These are phyloP conservation scores for Mycena albidolilacea DNA, from an alignment of 768 basidiomycete species.

Conservation along the genomic window DNA sequence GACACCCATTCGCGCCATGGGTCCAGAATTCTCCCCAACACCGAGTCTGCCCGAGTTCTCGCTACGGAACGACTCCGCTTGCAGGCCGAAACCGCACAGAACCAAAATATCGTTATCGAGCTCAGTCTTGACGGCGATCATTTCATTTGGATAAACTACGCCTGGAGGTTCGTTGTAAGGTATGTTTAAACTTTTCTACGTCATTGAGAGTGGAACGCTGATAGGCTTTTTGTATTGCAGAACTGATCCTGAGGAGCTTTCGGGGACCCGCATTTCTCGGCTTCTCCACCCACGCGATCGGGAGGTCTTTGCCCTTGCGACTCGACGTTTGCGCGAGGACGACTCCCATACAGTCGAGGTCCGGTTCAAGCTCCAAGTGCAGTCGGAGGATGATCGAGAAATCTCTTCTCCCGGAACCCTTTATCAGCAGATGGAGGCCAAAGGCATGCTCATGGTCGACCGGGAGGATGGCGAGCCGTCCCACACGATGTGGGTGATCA, in stretches of 20 bases:
- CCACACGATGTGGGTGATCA: conserved; percentile 99
- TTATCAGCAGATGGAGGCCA: conserved; percentile 94
- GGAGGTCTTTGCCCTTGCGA: conserved; percentile 89
- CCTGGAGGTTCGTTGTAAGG: conserved; percentile 95
- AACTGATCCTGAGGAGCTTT: conserved; percentile 83
- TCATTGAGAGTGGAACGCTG: conserved; percentile 24
- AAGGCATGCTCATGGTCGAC: conserved; percentile 99
- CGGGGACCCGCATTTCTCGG: conserved; percentile 86
- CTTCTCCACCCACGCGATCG: conserved; percentile 86
- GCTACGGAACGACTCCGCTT: conserved; percentile 90
- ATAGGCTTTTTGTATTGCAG: conserved; percentile 59
- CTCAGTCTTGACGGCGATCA: conserved; percentile 94
- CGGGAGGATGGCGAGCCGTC: conserved; percentile 89
- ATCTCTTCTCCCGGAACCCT: conserved; percentile 63
- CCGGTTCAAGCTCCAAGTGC: conserved; percentile 87
- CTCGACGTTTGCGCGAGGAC: conserved; percentile 86
- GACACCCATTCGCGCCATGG: conserved; percentile 52
- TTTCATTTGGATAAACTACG: conserved; percentile 96
- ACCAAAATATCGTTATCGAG: conserved; percentile 96
- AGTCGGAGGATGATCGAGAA: conserved; percentile 72
- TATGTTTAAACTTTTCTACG: conserved; percentile 54
- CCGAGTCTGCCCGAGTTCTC: conserved; percentile 85
- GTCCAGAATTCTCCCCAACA: conserved; percentile 69
- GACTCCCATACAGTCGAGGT: conserved; percentile 96
- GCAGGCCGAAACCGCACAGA: conserved; percentile 95